These are phyloP conservation scores for Penstemon barbatus DNA, from an alignment of 257 asterid species.

Conservation along the genomic window DNA sequence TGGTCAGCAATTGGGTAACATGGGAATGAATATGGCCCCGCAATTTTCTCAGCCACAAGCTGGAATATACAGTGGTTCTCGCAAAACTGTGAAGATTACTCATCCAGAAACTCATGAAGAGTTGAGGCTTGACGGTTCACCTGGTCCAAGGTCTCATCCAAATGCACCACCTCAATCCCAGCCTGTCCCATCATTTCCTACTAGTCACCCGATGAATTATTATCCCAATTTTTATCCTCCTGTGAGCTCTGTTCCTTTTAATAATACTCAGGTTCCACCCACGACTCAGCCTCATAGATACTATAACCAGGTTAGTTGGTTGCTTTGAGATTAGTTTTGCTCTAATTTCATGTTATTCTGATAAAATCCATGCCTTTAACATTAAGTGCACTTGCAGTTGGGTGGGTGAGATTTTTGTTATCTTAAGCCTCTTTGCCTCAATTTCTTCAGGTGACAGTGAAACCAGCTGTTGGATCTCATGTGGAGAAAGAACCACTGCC, in stretches of 20 bases:
- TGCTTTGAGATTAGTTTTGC: constrained; percentile 13
- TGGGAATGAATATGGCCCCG: constrained; percentile 62
- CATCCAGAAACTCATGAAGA: constrained; percentile 92
- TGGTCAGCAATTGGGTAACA: constrained; percentile 67
- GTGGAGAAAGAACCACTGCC: constrained; percentile 51
- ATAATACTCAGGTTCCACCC: constrained; percentile 47
- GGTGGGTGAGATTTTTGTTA: background rate
- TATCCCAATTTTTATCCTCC: constrained; percentile 52
- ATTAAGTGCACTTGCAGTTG: background rate
- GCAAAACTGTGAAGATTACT: constrained; percentile 83
- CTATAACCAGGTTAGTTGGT: constrained; percentile 63
- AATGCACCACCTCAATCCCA: constrained; percentile 64
- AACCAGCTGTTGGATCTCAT: constrained; percentile 54
- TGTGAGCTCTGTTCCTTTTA: constrained; percentile 58
- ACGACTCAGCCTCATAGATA: constrained; percentile 64
- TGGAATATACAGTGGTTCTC: constrained; percentile 45
- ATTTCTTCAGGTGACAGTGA: constrained; percentile 65
- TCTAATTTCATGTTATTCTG: background rate
- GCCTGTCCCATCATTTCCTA: constrained; percentile 59
- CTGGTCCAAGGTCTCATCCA: constrained; percentile 57
- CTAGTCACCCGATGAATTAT: constrained; percentile 50
- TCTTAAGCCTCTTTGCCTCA: constrained; percentile 8
- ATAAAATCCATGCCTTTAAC: background rate
- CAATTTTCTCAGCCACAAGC: constrained; percentile 76
- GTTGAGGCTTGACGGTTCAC: constrained; percentile 72